phyloP scores from a whole-genome alignment of 1,284 basidiomycete genomes.

The Ganoderma multipileum region DNA sequence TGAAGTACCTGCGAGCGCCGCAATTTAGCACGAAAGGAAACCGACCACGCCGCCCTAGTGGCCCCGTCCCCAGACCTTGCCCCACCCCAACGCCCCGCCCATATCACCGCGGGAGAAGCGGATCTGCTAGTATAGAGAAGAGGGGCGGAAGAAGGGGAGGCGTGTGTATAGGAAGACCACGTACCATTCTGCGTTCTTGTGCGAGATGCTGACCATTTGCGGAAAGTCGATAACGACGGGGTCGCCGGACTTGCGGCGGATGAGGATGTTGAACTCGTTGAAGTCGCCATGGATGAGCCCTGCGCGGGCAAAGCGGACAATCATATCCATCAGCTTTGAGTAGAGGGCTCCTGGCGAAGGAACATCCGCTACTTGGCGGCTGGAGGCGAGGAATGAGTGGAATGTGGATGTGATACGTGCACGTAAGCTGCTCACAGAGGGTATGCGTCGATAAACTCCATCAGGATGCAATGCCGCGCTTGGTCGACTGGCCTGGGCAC shows the following conservation, averaged over 20 bases:
- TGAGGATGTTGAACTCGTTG: slow-evolving; percentile 99
- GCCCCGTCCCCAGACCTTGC: neutral
- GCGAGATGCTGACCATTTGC: slow-evolving; percentile 98
- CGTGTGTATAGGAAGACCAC: slow-evolving; percentile 33
- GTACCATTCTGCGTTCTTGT: slow-evolving; percentile 96
- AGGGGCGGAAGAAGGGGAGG: neutral
- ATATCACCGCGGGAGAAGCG: neutral
- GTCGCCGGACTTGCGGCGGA: slow-evolving; percentile 81
- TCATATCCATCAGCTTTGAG: slow-evolving; percentile 93
- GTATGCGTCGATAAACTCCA: slow-evolving; percentile 96
- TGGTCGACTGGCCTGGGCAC: slow-evolving; percentile 96
- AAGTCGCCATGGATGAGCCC: slow-evolving; percentile 99
- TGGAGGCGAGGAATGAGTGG: slow-evolving; percentile 38
- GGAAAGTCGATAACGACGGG: slow-evolving; percentile 98
- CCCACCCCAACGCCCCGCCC: neutral
- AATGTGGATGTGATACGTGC: neutral
- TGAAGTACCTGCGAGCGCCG: slow-evolving; percentile 83
- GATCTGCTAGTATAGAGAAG: slow-evolving; percentile 12
- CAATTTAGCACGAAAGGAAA: slow-evolving; percentile 14
- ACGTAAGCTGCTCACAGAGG: slow-evolving; percentile 71
- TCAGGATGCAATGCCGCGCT: slow-evolving; percentile 92
- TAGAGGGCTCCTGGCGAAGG: slow-evolving; percentile 91
- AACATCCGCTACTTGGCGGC: slow-evolving; percentile 88
- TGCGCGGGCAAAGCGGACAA: slow-evolving; percentile 91
- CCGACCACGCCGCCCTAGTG: neutral